Percentiles rank a stretch among this genome's conserved stretches.
Evolutionary conservation across 176 grass and related monocot species (phyloP).

Genomic region (bread wheat (Triticum aestivum)): IWGSC_CS_RefSeq_v2.1 NC_057795.1:554697241-554697740

Average conservation of each 20-base stretch:
- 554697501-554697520: conserved; percentile 99
- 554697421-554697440: conserved; percentile 91
- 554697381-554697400: conserved; percentile 92
- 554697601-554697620: no score
- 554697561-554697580: background rate
- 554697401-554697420: conserved; percentile 91
- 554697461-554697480: conserved; percentile 95
- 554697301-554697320: conserved; percentile 67
- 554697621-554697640: no score
- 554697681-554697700: no score
- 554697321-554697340: conserved; percentile 90
- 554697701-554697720: no score
- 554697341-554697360: conserved; percentile 85
- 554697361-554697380: conserved; percentile 80
- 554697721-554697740: no score
- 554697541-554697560: background rate
- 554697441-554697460: conserved; percentile 95
- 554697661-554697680: no score
- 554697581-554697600: no score
- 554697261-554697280: background rate
- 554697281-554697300: background rate
- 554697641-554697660: no score
- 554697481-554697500: conserved; percentile 80
- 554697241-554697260: background rate
- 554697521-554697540: conserved; percentile 40